Evolutionary conservation across 129 eudicot species (phyloP).

Genomic region (Lactuca saligna): DNA sequence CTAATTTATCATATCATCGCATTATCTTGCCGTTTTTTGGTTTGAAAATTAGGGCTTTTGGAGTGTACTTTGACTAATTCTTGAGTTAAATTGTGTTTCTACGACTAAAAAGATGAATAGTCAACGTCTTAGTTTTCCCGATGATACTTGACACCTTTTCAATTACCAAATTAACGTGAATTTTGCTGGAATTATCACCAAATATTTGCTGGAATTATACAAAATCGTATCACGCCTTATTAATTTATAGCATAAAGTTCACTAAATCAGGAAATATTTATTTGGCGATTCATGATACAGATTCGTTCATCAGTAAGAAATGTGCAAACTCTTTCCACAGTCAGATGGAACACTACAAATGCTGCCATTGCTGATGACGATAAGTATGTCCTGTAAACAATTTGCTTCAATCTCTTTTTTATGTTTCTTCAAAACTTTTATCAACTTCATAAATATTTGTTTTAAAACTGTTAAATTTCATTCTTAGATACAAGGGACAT

Average conservation of each 20-base stretch:
- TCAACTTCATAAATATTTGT: slow-evolving; percentile 4
- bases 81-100: slow-evolving; percentile 7
- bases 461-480: not conserved
- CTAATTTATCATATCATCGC: not conserved
- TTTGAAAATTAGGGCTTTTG: slow-evolving; percentile 4
- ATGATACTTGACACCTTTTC: slow-evolving; percentile 2
- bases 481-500: slow-evolving; percentile 74
- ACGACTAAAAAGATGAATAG: not conserved
- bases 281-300: slow-evolving; percentile 20
- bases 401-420: not conserved
- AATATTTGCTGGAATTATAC: too few species aligned
- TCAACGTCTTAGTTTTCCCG: slow-evolving; percentile 3
- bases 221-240: too few species aligned
- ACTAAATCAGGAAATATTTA: not conserved
- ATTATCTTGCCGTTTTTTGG: not conserved
- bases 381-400: slow-evolving; percentile 32
- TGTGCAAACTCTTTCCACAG: slow-evolving; percentile 12
- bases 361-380: slow-evolving; percentile 43
- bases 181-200: slow-evolving; percentile 5
- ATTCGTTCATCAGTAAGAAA: slow-evolving; percentile 22
- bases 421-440: too few species aligned
- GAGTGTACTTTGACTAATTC: slow-evolving; percentile 20
- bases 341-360: slow-evolving; percentile 47
- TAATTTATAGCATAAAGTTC: too few species aligned
- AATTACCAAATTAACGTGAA: slow-evolving; percentile 4